These are phyloP conservation scores for Paraconiothyrium sp. DNA, from an alignment of 2,329 filamentous ascomycete species.

Conservation along the genomic window DNA sequence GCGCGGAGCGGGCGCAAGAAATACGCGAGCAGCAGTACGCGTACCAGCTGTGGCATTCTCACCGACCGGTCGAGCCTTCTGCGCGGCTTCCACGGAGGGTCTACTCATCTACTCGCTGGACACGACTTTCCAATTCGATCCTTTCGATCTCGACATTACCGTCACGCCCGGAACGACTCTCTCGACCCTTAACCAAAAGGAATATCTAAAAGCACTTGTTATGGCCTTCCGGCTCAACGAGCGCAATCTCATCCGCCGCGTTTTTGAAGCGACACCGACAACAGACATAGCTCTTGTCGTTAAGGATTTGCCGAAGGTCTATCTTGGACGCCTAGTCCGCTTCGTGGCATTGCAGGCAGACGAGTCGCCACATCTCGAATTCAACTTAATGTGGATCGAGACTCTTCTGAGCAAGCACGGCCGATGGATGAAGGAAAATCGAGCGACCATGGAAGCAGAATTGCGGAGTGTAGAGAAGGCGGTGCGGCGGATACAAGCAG, in stretches of 20 bases:
- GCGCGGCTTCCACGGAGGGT: constrained; percentile 93
- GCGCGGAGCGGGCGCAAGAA: constrained; percentile 86
- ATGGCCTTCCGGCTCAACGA: constrained; percentile 99
- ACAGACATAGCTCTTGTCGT: constrained; percentile 80
- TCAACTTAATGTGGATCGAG: constrained; percentile 93
- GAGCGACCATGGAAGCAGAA: constrained; percentile 82
- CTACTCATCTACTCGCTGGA: constrained; percentile 94
- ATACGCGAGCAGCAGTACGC: constrained; percentile 80
- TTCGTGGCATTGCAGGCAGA: constrained; percentile 91
- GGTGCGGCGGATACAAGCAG: constrained; percentile 80
- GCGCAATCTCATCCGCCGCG: constrained; percentile 78
- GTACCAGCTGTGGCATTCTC: constrained; percentile 88
- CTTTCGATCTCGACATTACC: constrained; percentile 93
- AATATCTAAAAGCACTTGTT: constrained; percentile 90
- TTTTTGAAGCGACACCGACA: constrained; percentile 85
- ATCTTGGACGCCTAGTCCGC: constrained; percentile 83
- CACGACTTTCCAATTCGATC: constrained; percentile 84
- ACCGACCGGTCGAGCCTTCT: constrained; percentile 88
- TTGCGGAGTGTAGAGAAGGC: constrained; percentile 83
- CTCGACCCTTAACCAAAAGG: constrained; percentile 76
- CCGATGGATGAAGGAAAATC: constrained; percentile 81
- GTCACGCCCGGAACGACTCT: constrained; percentile 80
- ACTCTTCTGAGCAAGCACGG: constrained; percentile 83
- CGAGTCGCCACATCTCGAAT: constrained; percentile 91
- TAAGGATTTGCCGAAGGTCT: constrained; percentile 80